Evolutionary conservation across 441 rosid genomes (phyloP).

Genomic region (Lagerstroemia fauriei): DNA sequence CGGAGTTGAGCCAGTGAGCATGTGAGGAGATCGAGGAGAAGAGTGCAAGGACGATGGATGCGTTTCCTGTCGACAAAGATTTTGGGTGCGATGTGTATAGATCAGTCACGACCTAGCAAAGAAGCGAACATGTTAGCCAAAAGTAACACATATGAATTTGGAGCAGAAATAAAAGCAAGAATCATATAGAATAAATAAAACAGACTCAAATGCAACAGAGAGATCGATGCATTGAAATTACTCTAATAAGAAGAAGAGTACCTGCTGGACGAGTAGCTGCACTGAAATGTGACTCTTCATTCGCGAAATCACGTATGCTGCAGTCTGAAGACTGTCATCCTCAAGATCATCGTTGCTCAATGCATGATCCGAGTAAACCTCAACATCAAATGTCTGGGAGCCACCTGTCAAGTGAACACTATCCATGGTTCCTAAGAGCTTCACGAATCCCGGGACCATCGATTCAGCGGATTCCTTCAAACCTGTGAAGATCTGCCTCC

Average conservation of each 20-base stretch:
- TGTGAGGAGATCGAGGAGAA: constrained; percentile 65
- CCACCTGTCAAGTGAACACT: constrained; percentile 49
- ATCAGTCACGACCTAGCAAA: constrained; percentile 72
- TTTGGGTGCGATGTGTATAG: constrained; percentile 53
- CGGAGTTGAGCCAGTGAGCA: constrained; percentile 67
- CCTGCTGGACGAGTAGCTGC: constrained; percentile 80
- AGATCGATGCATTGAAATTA: background rate
- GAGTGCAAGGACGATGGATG: constrained; percentile 51
- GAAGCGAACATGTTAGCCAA: background rate
- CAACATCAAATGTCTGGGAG: constrained; percentile 48
- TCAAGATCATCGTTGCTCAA: constrained; percentile 60
- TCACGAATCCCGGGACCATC: constrained; percentile 63
- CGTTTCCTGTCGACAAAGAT: constrained; percentile 51
- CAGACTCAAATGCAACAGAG: background rate
- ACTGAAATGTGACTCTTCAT: constrained; percentile 77
- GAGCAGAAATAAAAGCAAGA: too few species aligned
- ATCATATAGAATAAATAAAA: background rate
- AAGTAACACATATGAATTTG: too few species aligned
- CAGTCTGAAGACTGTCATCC: constrained; percentile 75
- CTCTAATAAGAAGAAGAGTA: constrained; percentile 19
- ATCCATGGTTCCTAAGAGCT: constrained; percentile 72
- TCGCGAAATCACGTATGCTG: constrained; percentile 78
- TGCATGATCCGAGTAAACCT: constrained; percentile 62
- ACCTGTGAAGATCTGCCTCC: constrained; percentile 66
- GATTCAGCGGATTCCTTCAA: constrained; percentile 73